Base-by-base conservation (phyloP, 2,329 filamentous ascomycete genomes). In the Diaporthe capsici region DNA sequence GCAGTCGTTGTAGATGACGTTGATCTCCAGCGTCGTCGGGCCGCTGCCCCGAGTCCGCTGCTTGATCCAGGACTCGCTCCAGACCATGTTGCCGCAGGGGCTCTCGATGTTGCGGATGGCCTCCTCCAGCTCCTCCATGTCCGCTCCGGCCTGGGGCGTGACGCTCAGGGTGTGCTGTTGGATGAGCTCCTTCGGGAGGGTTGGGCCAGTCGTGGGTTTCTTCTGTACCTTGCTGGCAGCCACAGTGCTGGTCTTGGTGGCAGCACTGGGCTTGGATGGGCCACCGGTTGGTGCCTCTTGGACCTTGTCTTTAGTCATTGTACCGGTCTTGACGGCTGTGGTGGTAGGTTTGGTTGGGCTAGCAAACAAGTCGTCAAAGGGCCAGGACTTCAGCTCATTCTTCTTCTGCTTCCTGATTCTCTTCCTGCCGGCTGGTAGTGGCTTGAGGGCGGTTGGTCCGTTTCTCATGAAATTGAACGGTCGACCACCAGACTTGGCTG, bases 1-100 rank as follows among this genome's bases (percentile, higher is more conserved):
- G 47, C 61, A 51, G 71, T 65, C 10, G 58, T 73, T 65, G 58
- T 73, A 42, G 58, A 73, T 65, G 34, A 51, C n/a, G 1, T 28
- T 53, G 58, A 73, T 65, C 47, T 53, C 22, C 42, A 73, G 47
- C 44, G 51, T 67, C 51, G 12, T 9, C 3, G 31, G 51, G 51
- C 51, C 55, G 13, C 20, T 15, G 37, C 28, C 22, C n/a, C 15
- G 22, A 1, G 4, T 37, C 13, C 37, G 39, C 42, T 71, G 7
- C 12, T 37, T 51, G 13, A 12, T 31, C 42, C 15, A 13, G 34
- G 37, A 31, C 22, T 20, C 7, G 20, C 51, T 22, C 71, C 42
- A 63, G 22, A 63, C 13, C 42, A 39, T 4, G 42, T 72, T 72
- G 8, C 31, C 31, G 25, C 51, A 61, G 22, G 71, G 71, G 71